A percentile compares a stretch with the other conserved stretches of the same genome.
Evolutionary conservation across 2,329 filamentous ascomycete species (phyloP).

Genomic region (Colletotrichum limetticola): DNA sequence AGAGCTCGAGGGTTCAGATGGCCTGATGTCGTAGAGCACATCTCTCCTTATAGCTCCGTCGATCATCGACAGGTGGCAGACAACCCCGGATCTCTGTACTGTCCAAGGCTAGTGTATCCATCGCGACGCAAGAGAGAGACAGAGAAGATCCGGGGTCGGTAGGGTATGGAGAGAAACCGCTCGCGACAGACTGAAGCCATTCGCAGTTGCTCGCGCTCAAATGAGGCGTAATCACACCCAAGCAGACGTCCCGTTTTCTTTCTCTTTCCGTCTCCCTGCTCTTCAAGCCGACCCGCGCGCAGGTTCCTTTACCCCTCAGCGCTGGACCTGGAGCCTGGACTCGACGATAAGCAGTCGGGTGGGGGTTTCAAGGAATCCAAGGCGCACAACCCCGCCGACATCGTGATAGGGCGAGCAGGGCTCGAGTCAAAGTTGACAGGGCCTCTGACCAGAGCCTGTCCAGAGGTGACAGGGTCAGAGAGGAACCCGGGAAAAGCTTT

Average conservation of each 20-base stretch:
- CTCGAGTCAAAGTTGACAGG: neutral
- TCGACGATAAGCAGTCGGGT: conserved; percentile 9
- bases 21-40: neutral
- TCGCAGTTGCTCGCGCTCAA: neutral
- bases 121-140: neutral
- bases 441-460: neutral
- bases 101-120: neutral
- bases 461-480: neutral
- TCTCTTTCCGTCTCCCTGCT: neutral
- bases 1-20: conserved; percentile 1
- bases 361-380: neutral
- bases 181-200: neutral
- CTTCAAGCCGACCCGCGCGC: neutral
- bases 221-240: neutral
- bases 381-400: neutral
- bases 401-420: conserved; percentile 13
- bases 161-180: neutral
- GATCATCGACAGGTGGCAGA: neutral
- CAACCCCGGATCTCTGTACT: neutral
- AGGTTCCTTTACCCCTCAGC: conserved; percentile 12
- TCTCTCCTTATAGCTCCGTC: neutral
- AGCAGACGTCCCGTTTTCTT: neutral
- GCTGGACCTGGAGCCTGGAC: neutral
- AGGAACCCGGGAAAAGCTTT: neutral
- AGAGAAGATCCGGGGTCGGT: conserved; percentile 1